phyloP scores from a whole-genome alignment of 345 rosid species.

The Salix koriyanagi region DNA sequence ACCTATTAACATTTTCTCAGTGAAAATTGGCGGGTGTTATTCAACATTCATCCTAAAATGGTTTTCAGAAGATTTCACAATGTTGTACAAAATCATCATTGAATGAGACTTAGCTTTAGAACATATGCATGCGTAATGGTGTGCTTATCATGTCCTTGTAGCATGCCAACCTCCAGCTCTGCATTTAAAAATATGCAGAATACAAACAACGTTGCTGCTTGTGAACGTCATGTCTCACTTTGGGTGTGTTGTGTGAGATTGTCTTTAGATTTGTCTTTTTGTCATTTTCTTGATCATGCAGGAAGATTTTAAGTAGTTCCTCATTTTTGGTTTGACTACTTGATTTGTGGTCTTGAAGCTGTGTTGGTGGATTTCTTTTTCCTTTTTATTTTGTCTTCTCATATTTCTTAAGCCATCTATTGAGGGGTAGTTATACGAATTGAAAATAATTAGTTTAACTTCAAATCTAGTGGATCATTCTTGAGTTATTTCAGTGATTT shows the following conservation, averaged over 20 bases:
- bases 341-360: not conserved
- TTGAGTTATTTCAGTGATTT: not conserved
- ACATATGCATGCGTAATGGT: not conserved
- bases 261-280: not conserved
- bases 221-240: not conserved
- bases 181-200: not conserved
- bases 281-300: not conserved
- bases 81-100: not conserved
- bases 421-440: not conserved
- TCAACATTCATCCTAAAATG: too few relatives aligned
- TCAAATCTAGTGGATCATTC: not conserved
- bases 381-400: not conserved
- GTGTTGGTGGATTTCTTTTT: not conserved
- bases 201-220: not conserved
- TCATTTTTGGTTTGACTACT: not conserved
- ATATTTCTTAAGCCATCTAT: not conserved
- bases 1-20: not conserved
- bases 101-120: not conserved
- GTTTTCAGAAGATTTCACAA: slow-evolving; percentile 9
- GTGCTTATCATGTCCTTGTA: not conserved
- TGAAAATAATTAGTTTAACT: not conserved
- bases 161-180: not conserved
- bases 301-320: not conserved
- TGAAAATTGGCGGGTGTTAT: slow-evolving; percentile 6
- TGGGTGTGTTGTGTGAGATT: slow-evolving; percentile 17